Conservation (phyloP, 129 eudicot species). For the Pulicaria dysenterica region DNA sequence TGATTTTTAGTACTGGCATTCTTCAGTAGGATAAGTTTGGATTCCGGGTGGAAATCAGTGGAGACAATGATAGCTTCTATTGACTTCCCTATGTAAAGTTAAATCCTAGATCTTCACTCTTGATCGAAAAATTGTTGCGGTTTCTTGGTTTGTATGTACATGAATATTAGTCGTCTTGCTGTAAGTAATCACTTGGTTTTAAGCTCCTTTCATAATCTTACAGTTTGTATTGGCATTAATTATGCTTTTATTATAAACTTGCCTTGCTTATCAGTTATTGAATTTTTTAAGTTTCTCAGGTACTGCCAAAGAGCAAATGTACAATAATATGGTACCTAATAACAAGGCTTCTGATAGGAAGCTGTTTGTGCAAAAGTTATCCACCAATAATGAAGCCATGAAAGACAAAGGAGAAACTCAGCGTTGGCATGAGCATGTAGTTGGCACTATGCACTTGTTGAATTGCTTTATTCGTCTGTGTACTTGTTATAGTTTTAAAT, state of each 20-base stretch:
- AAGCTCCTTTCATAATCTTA: background rate
- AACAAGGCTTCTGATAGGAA: slow-evolving; percentile 55
- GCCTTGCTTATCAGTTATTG: slow-evolving; percentile 46
- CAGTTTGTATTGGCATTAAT: background rate
- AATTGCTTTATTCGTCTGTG: background rate
- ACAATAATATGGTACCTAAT: slow-evolving; percentile 42
- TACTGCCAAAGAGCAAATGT: slow-evolving; percentile 55
- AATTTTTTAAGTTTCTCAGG: slow-evolving; percentile 71
- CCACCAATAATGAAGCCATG: slow-evolving; percentile 38
- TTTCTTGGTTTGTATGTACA: slow-evolving; percentile 20
- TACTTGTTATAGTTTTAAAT: slow-evolving; percentile 17
- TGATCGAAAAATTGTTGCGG: slow-evolving; percentile 6
- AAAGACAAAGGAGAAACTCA: slow-evolving; percentile 48
- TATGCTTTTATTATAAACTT: slow-evolving; percentile 24
- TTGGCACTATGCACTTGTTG: slow-evolving; percentile 35
- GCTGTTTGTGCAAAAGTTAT: slow-evolving; percentile 41
- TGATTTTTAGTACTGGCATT: slow-evolving; percentile 11
- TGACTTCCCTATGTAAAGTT: slow-evolving; percentile 7
- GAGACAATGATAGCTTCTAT: slow-evolving; percentile 8
- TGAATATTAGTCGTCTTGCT: slow-evolving; percentile 2
- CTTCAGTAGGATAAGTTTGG: slow-evolving; percentile 8
- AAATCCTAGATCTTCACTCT: slow-evolving; percentile 13
- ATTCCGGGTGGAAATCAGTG: slow-evolving; percentile 1
- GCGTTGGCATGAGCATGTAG: slow-evolving; percentile 45
- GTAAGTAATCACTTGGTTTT: slow-evolving; percentile 17